Conservation (phyloP, 2,329 filamentous ascomycete genomes). For the Chaetomium globosum region DNA sequence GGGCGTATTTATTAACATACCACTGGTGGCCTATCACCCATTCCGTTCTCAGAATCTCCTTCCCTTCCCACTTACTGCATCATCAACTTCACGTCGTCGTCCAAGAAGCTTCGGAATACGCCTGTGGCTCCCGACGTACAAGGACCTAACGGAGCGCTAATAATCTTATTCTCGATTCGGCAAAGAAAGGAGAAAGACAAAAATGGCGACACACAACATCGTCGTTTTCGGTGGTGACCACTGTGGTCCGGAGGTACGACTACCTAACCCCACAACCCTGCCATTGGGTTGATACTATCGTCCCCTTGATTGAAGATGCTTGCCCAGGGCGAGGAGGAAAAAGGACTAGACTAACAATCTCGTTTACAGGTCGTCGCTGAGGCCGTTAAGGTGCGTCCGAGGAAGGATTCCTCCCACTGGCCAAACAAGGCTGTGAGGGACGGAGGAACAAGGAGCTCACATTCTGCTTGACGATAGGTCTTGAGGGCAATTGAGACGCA, state of each 20-base stretch:
- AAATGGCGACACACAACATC: constrained; percentile 73
- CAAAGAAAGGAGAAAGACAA: background rate
- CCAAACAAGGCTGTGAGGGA: background rate
- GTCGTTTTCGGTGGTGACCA: constrained; percentile 84
- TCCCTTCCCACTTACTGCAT: background rate
- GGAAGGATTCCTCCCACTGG: background rate
- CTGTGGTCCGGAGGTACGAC: constrained; percentile 77
- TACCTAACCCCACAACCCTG: no score
- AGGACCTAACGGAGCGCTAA: background rate
- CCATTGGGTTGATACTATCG: no score
- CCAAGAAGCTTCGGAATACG: no score
- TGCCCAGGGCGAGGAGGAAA: no score
- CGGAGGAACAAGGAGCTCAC: constrained; percentile 1
- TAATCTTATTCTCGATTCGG: background rate
- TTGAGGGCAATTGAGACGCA: constrained; percentile 76
- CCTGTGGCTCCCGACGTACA: no score
- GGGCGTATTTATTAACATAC: background rate
- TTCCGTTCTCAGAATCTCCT: background rate
- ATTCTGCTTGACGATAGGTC: constrained; percentile 54
- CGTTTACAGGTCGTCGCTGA: constrained; percentile 71
- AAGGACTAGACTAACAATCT: constrained; percentile 15
- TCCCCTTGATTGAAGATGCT: no score
- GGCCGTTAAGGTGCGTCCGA: constrained; percentile 71
- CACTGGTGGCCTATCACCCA: background rate
- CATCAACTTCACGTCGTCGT: no score